Evolutionary conservation across 139 green algal species (phyloP).

Genomic region (Volvox africanus): DNA sequence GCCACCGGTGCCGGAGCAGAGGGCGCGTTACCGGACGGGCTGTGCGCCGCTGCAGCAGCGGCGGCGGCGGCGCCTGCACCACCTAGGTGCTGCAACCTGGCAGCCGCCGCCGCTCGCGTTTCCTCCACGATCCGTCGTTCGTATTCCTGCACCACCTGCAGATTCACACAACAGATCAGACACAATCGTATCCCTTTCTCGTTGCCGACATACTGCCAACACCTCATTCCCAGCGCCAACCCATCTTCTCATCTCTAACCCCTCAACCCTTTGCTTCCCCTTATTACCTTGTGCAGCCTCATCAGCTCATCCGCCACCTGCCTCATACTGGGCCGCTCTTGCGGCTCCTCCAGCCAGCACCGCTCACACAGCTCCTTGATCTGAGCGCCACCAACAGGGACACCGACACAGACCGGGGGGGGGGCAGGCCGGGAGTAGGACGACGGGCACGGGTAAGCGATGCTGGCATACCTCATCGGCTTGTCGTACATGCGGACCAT

Average conservation of each 20-base stretch:
- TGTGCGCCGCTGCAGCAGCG: too few relatives aligned
- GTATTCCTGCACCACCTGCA: neutral
- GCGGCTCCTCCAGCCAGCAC: conserved; percentile 14
- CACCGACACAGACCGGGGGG: too few relatives aligned
- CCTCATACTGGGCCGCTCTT: neutral
- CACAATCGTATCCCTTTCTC: too few relatives aligned
- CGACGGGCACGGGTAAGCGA: too few relatives aligned
- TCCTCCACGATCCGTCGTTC: neutral
- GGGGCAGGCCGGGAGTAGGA: too few relatives aligned
- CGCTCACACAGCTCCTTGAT: conserved; percentile 15
- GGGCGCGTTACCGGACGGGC: neutral
- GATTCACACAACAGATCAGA: neutral
- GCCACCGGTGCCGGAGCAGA: too few relatives aligned
- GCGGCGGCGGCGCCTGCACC: too few relatives aligned
- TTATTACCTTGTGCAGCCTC: conserved; percentile 11
- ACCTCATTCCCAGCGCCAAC: neutral
- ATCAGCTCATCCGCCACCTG: conserved; percentile 30
- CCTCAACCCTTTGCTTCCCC: neutral
- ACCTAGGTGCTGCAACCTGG: too few relatives aligned
- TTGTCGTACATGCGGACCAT: too few relatives aligned
- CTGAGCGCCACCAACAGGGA: neutral
- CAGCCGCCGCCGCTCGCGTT: neutral
- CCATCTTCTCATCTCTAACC: neutral
- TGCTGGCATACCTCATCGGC: too few relatives aligned
- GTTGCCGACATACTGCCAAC: too few relatives aligned